Percentiles rank a stretch among this genome's conserved stretches.
Evolutionary conservation across 495 filamentous ascomycete genomes (phyloP).

Genomic region (Tetracladium setigerum): DNA sequence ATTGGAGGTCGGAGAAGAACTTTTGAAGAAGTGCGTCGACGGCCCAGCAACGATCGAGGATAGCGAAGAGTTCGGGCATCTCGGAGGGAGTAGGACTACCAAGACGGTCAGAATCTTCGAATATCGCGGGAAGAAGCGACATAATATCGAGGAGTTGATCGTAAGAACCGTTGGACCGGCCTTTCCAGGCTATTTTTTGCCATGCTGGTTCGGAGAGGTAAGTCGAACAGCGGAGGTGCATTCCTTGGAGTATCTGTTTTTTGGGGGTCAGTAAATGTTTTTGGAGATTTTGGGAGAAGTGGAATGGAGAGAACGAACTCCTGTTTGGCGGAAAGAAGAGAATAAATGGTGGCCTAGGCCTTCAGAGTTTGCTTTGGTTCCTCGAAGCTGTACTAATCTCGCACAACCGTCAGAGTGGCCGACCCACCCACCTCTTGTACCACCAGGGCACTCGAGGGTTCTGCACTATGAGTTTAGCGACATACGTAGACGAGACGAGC

Average conservation of each 20-base stretch:
- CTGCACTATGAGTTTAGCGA: too few species aligned
- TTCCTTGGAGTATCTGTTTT: not conserved
- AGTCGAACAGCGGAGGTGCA: constrained; percentile 7
- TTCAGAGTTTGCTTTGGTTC: constrained; percentile 23
- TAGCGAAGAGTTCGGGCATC: constrained; percentile 1
- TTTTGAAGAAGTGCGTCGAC: constrained; percentile 21
- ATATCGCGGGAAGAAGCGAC: constrained; percentile 18
- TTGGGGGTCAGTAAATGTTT: not conserved
- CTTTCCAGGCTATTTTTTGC: constrained; percentile 24
- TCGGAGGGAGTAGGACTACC: not conserved
- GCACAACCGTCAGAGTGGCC: constrained; percentile 27
- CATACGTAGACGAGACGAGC: too few species aligned
- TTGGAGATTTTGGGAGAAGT: not conserved
- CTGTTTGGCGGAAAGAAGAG: constrained; percentile 21
- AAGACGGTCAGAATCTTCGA: constrained; percentile 6
- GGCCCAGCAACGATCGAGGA: constrained; percentile 20
- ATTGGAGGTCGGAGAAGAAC: constrained; percentile 21
- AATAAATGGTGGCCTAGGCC: constrained; percentile 27
- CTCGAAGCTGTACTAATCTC: constrained; percentile 26
- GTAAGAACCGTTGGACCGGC: constrained; percentile 14
- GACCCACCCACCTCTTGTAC: constrained; percentile 21
- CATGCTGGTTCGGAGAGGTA: constrained; percentile 24
- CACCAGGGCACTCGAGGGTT: constrained; percentile 26
- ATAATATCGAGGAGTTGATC: constrained; percentile 26
- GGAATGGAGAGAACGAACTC: constrained; percentile 18